Conservation (phyloP, 2,329 filamentous ascomycete species). For the Sporothrix dimorphospora region DNA sequence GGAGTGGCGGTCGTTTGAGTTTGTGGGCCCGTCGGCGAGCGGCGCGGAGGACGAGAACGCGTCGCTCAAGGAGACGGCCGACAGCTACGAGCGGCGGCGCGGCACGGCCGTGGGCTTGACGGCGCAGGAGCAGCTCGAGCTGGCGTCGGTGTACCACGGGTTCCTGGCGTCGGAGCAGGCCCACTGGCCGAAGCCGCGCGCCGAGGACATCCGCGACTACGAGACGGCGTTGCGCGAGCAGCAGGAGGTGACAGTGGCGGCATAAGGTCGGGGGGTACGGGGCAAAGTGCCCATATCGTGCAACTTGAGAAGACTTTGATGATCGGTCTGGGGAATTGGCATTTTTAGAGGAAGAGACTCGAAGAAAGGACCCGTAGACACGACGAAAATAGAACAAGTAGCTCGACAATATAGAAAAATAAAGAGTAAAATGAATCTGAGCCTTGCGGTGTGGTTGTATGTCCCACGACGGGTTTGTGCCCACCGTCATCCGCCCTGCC, state of each 20-base stretch:
- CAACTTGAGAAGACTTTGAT: too few species aligned
- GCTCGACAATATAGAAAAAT: neutral
- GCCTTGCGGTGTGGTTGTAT: neutral
- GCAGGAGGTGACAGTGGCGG: neutral
- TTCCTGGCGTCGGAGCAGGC: slow-evolving; percentile 40
- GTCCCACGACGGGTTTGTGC: neutral
- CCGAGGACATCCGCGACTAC: slow-evolving; percentile 29
- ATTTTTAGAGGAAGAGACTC: neutral
- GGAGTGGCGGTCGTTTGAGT: slow-evolving; percentile 70
- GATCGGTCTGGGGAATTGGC: neutral
- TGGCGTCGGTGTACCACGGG: slow-evolving; percentile 46
- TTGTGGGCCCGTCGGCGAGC: slow-evolving; percentile 43
- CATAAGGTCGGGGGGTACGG: neutral
- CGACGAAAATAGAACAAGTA: neutral
- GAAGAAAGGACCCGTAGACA: neutral
- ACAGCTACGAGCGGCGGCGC: slow-evolving; percentile 52
- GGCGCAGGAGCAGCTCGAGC: slow-evolving; percentile 51
- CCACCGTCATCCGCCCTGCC: neutral
- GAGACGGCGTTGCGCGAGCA: slow-evolving; percentile 8
- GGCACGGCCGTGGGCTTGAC: slow-evolving; percentile 48
- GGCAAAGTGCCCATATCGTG: too few species aligned
- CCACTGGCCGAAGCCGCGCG: slow-evolving; percentile 9
- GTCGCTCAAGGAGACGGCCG: slow-evolving; percentile 51
- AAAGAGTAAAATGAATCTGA: neutral
- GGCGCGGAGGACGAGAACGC: slow-evolving; percentile 53